Base-by-base conservation (phyloP, 305 asterid genomes). In the Lippia alba region DNA sequence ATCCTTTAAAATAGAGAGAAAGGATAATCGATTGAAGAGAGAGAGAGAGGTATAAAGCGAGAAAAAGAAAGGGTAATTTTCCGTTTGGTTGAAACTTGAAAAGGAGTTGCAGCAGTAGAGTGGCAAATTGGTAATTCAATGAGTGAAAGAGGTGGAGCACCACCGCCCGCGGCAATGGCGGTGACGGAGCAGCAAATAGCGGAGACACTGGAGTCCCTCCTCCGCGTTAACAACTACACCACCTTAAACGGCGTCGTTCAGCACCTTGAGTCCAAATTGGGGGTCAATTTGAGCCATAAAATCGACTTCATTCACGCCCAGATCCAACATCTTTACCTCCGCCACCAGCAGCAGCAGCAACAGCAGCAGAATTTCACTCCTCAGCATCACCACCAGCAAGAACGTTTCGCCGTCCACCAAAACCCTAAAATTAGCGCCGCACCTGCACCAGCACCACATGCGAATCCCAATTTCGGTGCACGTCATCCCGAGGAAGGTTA, bases 141-240 rank as follows among this genome's bases (percentile, higher is more conserved):
- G 89, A 80, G 81, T 50, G 89, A 86, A 45, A 70, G 79, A 50
- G 74, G 76, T 30, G 76, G 30, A 24, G 30, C 30, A 24, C 2
- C 30, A 24, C 30, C 30, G 30, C 30, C 78, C 63, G 56, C 72
- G 61, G 76, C 62, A 57, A 57, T 71, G 85, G 79, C 18, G 84
- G 86, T 76, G 80, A 78, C 89, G 56, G 93, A 88, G 74, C 90
- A 81, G 40, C 83, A 88, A 65, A 80, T 88, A 19, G 91, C 85
- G 62, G 85, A 80, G 83, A 91, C 86, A 14, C 70, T 90, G 69
- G 73, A 56, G 56, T 81, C 83, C 12, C 80, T 88, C 64, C 81
- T 88, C 80, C 85, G 86, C 61, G 86, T 79, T 45, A 67, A 71
- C 8, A 80, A 72, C 45, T 77, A 74, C 76, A 55, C 80, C 53